Conservation (phyloP, 2,329 filamentous ascomycete species). For the Aureobasidium subglaciale region DNA sequence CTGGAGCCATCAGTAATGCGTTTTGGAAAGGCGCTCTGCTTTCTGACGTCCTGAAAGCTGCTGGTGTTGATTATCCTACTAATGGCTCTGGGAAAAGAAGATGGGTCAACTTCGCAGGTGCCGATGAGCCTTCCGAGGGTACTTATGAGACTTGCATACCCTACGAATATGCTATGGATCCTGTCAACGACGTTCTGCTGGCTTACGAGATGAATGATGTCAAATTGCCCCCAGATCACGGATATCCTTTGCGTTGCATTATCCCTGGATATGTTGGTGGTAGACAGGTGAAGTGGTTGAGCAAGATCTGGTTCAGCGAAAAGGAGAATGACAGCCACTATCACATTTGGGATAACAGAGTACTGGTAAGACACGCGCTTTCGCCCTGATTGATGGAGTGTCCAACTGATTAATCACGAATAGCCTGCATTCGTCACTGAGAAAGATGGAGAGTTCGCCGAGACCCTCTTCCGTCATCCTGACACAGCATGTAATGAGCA, state of each 20-base stretch:
- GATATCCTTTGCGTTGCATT: conserved; percentile 36
- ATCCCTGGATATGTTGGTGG: conserved; percentile 38
- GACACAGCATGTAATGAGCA: conserved; percentile 45
- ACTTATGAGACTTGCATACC: conserved; percentile 45
- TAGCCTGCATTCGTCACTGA: conserved; percentile 41
- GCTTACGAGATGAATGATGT: conserved; percentile 48
- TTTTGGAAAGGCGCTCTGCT: conserved; percentile 46
- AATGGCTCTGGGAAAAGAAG: conserved; percentile 22
- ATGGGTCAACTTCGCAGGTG: conserved; percentile 46
- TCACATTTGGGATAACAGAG: conserved; percentile 46
- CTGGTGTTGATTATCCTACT: conserved; percentile 29
- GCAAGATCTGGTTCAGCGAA: conserved; percentile 35
- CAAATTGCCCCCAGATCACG: conserved; percentile 37
- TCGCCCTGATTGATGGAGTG: fast-evolving
- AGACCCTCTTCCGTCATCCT: conserved; percentile 42
- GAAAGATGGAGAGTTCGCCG: conserved; percentile 42
- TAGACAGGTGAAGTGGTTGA: conserved; percentile 38
- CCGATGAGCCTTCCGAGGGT: conserved; percentile 41
- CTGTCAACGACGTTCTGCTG: conserved; percentile 43
- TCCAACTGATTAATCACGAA: background rate
- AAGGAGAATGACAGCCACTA: conserved; percentile 37
- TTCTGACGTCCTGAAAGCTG: conserved; percentile 38
- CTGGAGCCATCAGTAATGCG: conserved; percentile 41
- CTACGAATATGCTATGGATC: conserved; percentile 43
- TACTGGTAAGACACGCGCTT: conserved; percentile 23